These are phyloP conservation scores for Saccharomyces kudriavzevii DNA, from an alignment of 805 yeast genomes.

Conservation along the genomic window DNA sequence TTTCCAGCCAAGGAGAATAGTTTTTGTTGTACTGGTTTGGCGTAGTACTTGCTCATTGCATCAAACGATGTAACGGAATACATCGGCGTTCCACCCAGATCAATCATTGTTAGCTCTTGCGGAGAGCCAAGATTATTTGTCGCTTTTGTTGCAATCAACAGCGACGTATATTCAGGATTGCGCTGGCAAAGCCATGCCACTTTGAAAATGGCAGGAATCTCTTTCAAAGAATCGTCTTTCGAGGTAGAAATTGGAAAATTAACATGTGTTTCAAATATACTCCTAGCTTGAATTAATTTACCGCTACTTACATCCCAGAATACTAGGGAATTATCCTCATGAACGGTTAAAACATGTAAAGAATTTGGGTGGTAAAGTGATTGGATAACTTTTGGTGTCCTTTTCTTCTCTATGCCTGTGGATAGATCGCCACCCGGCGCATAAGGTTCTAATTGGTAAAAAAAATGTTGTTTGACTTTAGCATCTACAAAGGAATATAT, in stretches of 20 bases:
- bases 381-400: slow-evolving; percentile 38
- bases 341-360: slow-evolving; percentile 67
- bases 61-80: slow-evolving; percentile 77
- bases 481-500: slow-evolving; percentile 59
- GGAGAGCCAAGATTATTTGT: slow-evolving; percentile 35
- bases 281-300: slow-evolving; percentile 63
- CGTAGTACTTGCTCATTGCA: slow-evolving; percentile 71
- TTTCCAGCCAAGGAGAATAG: slow-evolving; percentile 46
- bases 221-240: slow-evolving; percentile 11
- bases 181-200: slow-evolving; percentile 71
- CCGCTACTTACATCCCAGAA: slow-evolving; percentile 92
- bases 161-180: slow-evolving; percentile 73
- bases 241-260: slow-evolving; percentile 38
- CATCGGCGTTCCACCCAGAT: slow-evolving; percentile 73
- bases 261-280: slow-evolving; percentile 55
- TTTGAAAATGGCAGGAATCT: slow-evolving; percentile 37
- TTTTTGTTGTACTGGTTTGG: slow-evolving; percentile 47
- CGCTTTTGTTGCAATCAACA: slow-evolving; percentile 60
- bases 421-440: slow-evolving; percentile 63
- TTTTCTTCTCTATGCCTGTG: slow-evolving; percentile 15
- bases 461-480: slow-evolving; percentile 46
- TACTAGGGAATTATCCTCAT: slow-evolving; percentile 74
- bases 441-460: slow-evolving; percentile 56
- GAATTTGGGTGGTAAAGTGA: slow-evolving; percentile 93
- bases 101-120: slow-evolving; percentile 45